Conservation (phyloP, 176 grass and related monocot genomes). For the Oryza longistaminata region DNA sequence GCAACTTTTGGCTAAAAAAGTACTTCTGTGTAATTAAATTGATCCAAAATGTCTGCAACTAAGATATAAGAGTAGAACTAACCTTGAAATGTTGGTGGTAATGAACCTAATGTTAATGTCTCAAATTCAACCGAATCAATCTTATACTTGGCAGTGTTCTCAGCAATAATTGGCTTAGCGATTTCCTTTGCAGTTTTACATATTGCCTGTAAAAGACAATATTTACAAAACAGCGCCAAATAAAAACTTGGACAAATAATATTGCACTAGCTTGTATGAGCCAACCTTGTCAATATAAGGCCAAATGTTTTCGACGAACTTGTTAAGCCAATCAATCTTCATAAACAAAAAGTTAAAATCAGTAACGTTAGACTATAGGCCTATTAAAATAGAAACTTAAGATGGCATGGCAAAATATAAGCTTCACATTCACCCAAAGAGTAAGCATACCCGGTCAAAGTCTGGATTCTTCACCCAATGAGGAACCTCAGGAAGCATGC, state of each 20-base stretch:
- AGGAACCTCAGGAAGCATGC: slow-evolving; percentile 76
- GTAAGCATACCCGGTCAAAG: slow-evolving; percentile 64
- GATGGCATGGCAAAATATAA: not conserved
- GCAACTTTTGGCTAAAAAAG: not conserved
- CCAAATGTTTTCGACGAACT: slow-evolving; percentile 74
- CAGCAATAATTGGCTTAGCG: slow-evolving; percentile 78
- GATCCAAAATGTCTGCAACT: slow-evolving; percentile 17
- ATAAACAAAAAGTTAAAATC: not conserved
- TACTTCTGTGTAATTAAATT: not conserved
- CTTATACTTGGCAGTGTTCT: slow-evolving; percentile 80
- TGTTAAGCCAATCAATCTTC: slow-evolving; percentile 89
- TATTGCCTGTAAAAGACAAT: slow-evolving; percentile 58
- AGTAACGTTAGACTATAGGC: not conserved
- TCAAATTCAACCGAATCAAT: slow-evolving; percentile 88
- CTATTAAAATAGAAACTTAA: slow-evolving; percentile 4
- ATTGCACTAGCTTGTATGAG: not conserved
- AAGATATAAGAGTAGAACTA: slow-evolving; percentile 8
- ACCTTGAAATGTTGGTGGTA: slow-evolving; percentile 86
- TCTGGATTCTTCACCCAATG: slow-evolving; percentile 86
- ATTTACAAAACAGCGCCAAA: not conserved
- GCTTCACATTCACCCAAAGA: slow-evolving; percentile 1
- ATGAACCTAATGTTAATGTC: slow-evolving; percentile 72
- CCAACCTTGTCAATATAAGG: slow-evolving; percentile 89
- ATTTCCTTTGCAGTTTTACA: slow-evolving; percentile 82
- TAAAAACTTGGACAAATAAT: not conserved